Base-by-base conservation (phyloP, 2,329 filamentous ascomycete genomes). In the Rhinocladiella similis region DNA sequence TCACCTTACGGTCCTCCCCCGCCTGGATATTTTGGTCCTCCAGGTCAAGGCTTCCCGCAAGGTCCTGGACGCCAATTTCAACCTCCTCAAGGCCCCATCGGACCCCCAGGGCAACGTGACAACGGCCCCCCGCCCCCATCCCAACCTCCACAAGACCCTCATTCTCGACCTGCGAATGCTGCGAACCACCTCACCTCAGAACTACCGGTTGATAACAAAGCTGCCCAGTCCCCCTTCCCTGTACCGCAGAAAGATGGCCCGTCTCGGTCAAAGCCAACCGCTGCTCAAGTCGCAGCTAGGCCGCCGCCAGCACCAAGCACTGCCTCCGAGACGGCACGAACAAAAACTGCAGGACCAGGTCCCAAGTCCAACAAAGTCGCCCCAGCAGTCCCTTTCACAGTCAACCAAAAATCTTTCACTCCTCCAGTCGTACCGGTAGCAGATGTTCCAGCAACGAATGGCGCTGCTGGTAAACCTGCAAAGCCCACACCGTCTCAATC, bases 1-100 rank as follows among this genome's bases (percentile, higher is more conserved):
- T 85, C 85, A 63, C 87, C 88, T 1, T 95, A 91, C 70, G 89
- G 88, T 61, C 87, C 85, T 14, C 89, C 85, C 46, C 80, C 78
- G 47, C 88, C 87, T 54, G 95, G 90, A 89, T 93, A 86, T 69
- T 88, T 60, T 59, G 63, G 62, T 64, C 84, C 82, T 51, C 84
- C 59, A 7, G 87, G 87, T 5, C 89, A 90, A 72, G 87, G 86
- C 22, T 94, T 91, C 65, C 87, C 86, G 33, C 85, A 83, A 60
- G 78, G 74, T 27, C 86, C 84, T 13, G 89, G 87, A 68, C 86
- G 85, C 57, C 84, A 83, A 19, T 60, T 64, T 50, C 63, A 63
- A 35, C 83, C 83, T 25, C 80, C 69, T 72, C 71, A 68, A 54
- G 76, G 82, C 69, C 82, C 81, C 19, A 80, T 82, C 59, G 84